Evolutionary conservation across 164 flowering plant genomes (phyloP), one percentile per base, ranked within the genome.

Genomic region (Tetracentron sinense): DNA sequence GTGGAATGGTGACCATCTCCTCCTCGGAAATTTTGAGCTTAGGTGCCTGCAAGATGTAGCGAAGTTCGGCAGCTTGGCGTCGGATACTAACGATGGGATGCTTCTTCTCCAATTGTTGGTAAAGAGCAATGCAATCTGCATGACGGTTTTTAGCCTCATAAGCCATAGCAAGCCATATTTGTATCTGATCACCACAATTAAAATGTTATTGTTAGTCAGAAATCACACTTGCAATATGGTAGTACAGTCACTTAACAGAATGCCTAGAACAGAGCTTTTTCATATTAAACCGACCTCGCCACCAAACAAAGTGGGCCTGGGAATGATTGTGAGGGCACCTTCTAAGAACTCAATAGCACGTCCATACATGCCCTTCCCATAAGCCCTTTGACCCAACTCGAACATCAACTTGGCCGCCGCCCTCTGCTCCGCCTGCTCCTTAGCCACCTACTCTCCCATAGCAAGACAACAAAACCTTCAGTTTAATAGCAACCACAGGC

Each of bases 151-250:
- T 87, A 22, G 98, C 98, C 69, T 90, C 98, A 56, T 94, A 94
- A 28, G 98, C 98, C 97, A 94, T 90, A 20, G 98, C 98, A 48
- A 94, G 87, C 98, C 98, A 94, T 77, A 90, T 90, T 69, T 90
- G 97, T 61, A 90, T 94, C 98, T 94, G 83, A 58, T 69, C 44
- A 63, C 16, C 57, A 55, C 56, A 60, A 51, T 60, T 42, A 25
- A 21, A 66, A 5, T 15, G 17, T 63, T 19, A 7, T 42, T 19
- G 51, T 57, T 16, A 66, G 58, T 47, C 27, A 19, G 17, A 14
- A 7, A 44, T 15, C 64, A 57, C 55, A 31, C 10, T 28, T 20
- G 0, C 22, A 29, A 33, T 25, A 27, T 28, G 55, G 21, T 30
- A 28, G 38, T 42, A 49, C 12, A 64, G 12, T 22, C 1, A 19